phyloP scores from a whole-genome alignment of 495 filamentous ascomycete species.

The Gamarada debralockiae region DNA sequence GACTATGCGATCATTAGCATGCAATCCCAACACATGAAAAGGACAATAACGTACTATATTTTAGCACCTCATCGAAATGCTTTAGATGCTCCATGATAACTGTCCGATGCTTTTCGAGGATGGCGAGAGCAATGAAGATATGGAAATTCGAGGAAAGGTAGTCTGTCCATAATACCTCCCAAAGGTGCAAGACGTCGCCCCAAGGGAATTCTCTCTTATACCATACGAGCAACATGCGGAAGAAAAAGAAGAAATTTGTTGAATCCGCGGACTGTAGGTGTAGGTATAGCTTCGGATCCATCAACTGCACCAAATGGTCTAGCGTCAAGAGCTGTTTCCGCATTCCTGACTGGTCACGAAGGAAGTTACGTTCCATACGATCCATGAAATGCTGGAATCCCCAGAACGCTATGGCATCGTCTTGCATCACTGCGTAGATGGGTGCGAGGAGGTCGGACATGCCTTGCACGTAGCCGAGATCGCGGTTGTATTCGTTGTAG shows the following conservation, averaged over 20 bases:
- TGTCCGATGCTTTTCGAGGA: conserved; percentile 90
- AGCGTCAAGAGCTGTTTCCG: conserved; percentile 82
- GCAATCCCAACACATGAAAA: background rate
- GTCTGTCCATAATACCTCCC: conserved; percentile 95
- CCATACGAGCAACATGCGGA: conserved; percentile 97
- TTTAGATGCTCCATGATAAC: conserved; percentile 94
- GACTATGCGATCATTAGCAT: conserved; percentile 45
- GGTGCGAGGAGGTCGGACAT: conserved; percentile 97
- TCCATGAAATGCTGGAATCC: conserved; percentile 95
- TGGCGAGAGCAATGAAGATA: conserved; percentile 88
- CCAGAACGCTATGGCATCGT: conserved; percentile 97
- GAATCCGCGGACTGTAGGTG: conserved; percentile 87
- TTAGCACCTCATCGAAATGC: conserved; percentile 95
- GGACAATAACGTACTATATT: conserved; percentile 68
- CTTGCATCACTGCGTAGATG: conserved; percentile 94
- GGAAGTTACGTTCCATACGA: conserved; percentile 95
- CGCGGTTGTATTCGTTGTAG: conserved; percentile 94
- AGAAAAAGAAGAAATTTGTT: conserved; percentile 99
- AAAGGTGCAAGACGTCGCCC: conserved; percentile 79
- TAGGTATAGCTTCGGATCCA: conserved; percentile 91
- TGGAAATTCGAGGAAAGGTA: conserved; percentile 85
- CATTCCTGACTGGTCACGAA: conserved; percentile 96
- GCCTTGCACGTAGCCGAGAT: conserved; percentile 94
- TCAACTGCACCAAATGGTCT: conserved; percentile 90
- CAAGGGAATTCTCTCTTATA: conserved; percentile 96